A percentile compares a stretch with the other conserved stretches of the same genome.
Conservation (phyloP, 1,284 basidiomycete species). For the Sporisorium reilianum region DNA sequence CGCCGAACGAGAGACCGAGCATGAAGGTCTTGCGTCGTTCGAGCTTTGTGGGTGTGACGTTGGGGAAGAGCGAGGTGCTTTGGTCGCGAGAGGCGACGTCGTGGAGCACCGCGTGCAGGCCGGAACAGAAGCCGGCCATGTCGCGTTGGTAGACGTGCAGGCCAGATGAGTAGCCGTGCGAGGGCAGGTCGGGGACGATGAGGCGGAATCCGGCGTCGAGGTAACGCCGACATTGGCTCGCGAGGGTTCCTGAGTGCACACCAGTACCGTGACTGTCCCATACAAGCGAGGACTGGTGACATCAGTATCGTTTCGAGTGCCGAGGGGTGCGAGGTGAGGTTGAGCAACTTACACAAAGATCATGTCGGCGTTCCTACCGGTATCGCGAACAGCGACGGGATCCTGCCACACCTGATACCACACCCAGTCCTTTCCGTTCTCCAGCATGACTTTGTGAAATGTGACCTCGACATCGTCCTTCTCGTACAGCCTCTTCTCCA, state of each 20-base stretch:
- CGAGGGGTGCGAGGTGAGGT: too few relatives aligned
- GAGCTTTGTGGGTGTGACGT: constrained; percentile 36
- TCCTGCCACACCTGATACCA: constrained; percentile 69
- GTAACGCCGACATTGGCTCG: constrained; percentile 64
- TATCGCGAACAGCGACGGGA: constrained; percentile 41
- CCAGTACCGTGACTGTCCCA: constrained; percentile 60
- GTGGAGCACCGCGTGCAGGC: constrained; percentile 59
- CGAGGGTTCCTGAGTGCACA: constrained; percentile 66
- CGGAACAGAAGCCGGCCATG: constrained; percentile 54
- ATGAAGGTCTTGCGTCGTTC: constrained; percentile 63
- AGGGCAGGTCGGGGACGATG: constrained; percentile 64
- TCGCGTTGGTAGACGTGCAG: constrained; percentile 62
- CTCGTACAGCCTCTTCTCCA: constrained; percentile 65
- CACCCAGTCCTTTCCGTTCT: constrained; percentile 64
- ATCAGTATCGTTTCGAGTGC: not conserved
- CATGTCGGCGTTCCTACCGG: constrained; percentile 61
- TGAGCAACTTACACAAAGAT: constrained; percentile 52
- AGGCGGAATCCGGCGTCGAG: constrained; percentile 65
- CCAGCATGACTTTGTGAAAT: constrained; percentile 61
- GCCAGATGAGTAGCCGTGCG: constrained; percentile 66
- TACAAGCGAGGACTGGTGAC: not conserved
- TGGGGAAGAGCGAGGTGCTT: constrained; percentile 20
- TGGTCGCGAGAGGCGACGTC: constrained; percentile 62
- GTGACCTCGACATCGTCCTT: constrained; percentile 60
- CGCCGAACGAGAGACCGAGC: constrained; percentile 66